Conservation (phyloP, 75 land plant genomes). For the Sequoia sempervirens region DNA sequence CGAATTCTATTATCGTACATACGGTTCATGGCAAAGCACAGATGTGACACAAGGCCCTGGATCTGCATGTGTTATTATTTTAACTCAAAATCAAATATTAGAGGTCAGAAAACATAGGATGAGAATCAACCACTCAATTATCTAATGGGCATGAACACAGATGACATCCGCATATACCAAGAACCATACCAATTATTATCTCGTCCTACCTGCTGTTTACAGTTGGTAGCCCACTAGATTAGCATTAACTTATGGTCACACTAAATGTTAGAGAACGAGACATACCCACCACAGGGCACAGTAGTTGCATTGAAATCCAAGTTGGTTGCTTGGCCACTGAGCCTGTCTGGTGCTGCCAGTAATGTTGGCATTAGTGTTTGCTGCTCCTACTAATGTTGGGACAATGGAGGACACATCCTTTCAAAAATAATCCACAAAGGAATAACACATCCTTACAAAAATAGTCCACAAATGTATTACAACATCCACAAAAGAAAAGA, state of each 20-base stretch:
- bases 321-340: background rate
- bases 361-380: background rate
- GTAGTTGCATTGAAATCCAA: background rate
- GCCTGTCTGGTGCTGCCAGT: background rate
- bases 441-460: background rate
- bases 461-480: background rate
- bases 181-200: background rate
- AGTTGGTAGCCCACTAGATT: background rate
- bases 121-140: background rate
- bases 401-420: background rate
- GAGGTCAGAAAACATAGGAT: background rate
- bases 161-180: background rate
- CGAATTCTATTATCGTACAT: background rate
- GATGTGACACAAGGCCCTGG: background rate
- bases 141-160: background rate
- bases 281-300: background rate
- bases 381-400: background rate
- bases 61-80: background rate
- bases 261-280: background rate
- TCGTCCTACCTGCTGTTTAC: background rate
- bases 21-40: too few relatives aligned
- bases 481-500: background rate
- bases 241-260: background rate
- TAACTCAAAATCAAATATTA: background rate
- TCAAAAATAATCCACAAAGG: background rate